These are phyloP conservation scores for Globisporangium spiculum DNA, from an alignment of 352 stramenopile species.

Conservation along the genomic window DNA sequence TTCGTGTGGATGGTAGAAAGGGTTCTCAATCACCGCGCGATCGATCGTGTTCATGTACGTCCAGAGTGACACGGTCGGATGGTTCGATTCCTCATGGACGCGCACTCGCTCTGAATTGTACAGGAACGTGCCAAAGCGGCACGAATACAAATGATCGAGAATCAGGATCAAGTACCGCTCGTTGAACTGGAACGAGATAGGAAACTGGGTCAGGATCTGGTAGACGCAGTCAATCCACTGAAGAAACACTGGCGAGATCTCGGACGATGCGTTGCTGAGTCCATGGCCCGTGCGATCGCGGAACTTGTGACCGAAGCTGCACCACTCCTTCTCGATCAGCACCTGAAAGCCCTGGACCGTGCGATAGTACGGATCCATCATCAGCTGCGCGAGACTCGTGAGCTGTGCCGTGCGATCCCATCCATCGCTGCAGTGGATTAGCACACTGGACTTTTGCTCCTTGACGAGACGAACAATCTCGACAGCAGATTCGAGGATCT, in stretches of 20 bases:
- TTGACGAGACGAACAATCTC: constrained; percentile 83
- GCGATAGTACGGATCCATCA: constrained; percentile 90
- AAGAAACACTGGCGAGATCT: constrained; percentile 97
- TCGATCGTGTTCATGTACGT: constrained; percentile 71
- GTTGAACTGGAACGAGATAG: constrained; percentile 85
- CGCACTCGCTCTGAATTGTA: constrained; percentile 92
- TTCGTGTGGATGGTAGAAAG: constrained; percentile 63
- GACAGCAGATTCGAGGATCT: constrained; percentile 78
- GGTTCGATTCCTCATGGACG: constrained; percentile 41
- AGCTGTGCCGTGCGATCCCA: constrained; percentile 96
- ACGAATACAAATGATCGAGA: constrained; percentile 80
- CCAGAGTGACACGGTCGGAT: constrained; percentile 73
- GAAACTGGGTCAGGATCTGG: constrained; percentile 75
- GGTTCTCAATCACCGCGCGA: constrained; percentile 56
- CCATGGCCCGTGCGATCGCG: constrained; percentile 63
- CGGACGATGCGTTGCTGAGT: constrained; percentile 69
- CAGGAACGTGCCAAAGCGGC: constrained; percentile 92
- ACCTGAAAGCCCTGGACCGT: constrained; percentile 83
- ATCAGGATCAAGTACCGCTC: constrained; percentile 79
- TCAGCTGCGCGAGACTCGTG: constrained; percentile 71
- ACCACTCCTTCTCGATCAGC: constrained; percentile 91
- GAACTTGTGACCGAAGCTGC: constrained; percentile 89
- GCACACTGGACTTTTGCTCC: constrained; percentile 86
- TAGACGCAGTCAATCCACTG: constrained; percentile 89
- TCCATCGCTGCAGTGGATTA: constrained; percentile 98